A percentile compares a stretch with the other conserved stretches of the same genome.
These are phyloP conservation scores for Chrysosporium keratinophilum DNA, from an alignment of 2,329 filamentous ascomycete genomes.

Conservation along the genomic window DNA sequence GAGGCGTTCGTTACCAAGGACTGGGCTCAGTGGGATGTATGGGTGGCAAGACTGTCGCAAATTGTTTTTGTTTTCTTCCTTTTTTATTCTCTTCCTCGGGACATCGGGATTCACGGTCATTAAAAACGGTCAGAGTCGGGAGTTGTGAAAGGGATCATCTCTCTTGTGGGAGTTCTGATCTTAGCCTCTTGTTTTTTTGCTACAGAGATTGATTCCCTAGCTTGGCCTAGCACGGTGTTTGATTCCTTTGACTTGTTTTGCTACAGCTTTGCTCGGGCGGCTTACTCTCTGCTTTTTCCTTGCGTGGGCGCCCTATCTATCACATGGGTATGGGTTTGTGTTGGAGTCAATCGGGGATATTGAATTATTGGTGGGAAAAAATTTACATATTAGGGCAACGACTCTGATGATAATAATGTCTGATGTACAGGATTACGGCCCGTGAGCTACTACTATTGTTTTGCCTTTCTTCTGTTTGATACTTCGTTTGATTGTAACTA, in stretches of 20 bases:
- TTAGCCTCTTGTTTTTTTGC: background rate
- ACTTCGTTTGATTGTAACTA: conserved; percentile 5
- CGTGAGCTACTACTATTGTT: conserved; percentile 2
- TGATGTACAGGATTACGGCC: conserved; percentile 12
- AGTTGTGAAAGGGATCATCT: background rate
- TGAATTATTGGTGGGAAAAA: conserved; percentile 4
- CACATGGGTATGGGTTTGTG: background rate
- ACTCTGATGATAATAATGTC: conserved; percentile 13
- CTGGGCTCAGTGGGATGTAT: background rate
- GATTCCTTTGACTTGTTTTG: background rate
- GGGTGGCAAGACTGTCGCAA: conserved; percentile 2
- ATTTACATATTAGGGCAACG: conserved; percentile 8
- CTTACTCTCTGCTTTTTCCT: conserved; percentile 18
- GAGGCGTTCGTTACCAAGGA: background rate
- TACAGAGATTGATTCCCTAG: background rate
- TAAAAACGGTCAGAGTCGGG: background rate
- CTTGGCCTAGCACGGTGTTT: background rate
- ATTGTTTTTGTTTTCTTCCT: background rate
- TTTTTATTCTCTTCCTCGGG: no score
- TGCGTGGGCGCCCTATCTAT: conserved; percentile 15
- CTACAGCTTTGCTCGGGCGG: conserved; percentile 15
- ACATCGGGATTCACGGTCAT: conserved; percentile 3
- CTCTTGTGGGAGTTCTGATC: background rate
- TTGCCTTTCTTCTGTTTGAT: conserved; percentile 3
- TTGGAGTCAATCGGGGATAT: conserved; percentile 5